These are phyloP conservation scores for Cytospora chrysosperma DNA, from an alignment of 2,329 filamentous ascomycete species.

Conservation along the genomic window DNA sequence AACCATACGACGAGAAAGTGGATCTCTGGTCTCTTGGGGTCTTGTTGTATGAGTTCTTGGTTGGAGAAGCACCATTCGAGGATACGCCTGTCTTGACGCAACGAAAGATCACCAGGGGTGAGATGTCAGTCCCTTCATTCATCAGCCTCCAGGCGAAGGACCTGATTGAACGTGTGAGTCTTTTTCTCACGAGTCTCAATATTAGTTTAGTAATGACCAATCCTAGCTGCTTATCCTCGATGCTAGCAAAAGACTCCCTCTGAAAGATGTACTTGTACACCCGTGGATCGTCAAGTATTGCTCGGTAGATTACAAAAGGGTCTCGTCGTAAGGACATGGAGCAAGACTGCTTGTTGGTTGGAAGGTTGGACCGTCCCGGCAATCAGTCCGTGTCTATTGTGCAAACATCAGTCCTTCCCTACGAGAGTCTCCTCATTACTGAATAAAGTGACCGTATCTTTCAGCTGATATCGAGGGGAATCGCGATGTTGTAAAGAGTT, in stretches of 20 bases:
- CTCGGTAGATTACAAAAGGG: neutral
- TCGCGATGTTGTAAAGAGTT: no score
- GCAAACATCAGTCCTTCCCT: no score
- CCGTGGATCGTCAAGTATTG: constrained; percentile 16
- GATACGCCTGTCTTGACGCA: constrained; percentile 17
- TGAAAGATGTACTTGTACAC: neutral
- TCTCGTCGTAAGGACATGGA: no score
- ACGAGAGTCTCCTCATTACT: no score
- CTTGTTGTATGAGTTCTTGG: constrained; percentile 14
- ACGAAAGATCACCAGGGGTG: constrained; percentile 6
- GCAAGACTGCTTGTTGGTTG: no score
- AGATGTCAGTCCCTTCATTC: constrained; percentile 40
- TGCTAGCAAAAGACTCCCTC: neutral
- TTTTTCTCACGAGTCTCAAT: neutral
- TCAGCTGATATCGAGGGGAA: no score
- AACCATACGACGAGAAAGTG: constrained; percentile 38
- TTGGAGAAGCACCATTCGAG: constrained; percentile 20
- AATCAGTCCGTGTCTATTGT: no score
- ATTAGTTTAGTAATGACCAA: neutral
- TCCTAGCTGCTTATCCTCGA: constrained; percentile 14
- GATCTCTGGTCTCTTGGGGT: constrained; percentile 18
- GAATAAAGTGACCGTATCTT: no score
- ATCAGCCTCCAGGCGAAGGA: constrained; percentile 61
- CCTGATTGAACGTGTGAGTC: constrained; percentile 1
- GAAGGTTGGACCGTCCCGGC: no score